Conservation (phyloP, 169 alveolate species). For the Plasmodium vinckei region DNA sequence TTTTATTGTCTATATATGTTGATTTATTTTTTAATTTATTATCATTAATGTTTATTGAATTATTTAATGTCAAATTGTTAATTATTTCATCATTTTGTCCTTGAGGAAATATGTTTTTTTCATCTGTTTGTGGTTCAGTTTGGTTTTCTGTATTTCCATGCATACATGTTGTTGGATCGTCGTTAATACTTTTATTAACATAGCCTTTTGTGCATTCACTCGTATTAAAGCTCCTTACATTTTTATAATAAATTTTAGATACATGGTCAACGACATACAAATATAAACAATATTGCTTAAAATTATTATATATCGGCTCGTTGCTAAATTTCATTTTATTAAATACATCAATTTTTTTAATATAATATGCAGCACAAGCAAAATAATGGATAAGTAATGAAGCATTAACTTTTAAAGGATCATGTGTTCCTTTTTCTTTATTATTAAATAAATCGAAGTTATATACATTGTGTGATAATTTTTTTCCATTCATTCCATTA, state of each 20-base stretch:
- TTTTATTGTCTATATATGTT: slow-evolving; percentile 12
- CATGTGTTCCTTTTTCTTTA: slow-evolving; percentile 29
- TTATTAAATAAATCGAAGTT: slow-evolving; percentile 58
- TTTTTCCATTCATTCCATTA: slow-evolving; percentile 24
- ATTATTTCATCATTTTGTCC: not conserved
- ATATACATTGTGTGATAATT: slow-evolving; percentile 12
- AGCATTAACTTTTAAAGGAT: slow-evolving; percentile 71
- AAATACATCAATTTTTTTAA: slow-evolving; percentile 47
- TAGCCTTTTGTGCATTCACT: slow-evolving; percentile 6
- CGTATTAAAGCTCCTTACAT: not conserved
- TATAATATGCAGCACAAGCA: slow-evolving; percentile 78
- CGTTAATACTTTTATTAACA: not conserved
- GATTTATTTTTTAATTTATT: not conserved
- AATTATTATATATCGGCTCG: slow-evolving; percentile 22
- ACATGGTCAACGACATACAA: slow-evolving; percentile 72
- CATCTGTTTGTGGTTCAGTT: slow-evolving; percentile 1
- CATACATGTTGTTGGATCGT: not conserved
- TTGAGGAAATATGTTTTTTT: not conserved
- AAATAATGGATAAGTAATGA: slow-evolving; percentile 79
- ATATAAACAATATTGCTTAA: slow-evolving; percentile 60
- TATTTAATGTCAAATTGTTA: not conserved
- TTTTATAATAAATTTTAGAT: slow-evolving; percentile 48
- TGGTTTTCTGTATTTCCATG: slow-evolving; percentile 9
- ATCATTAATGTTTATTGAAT: slow-evolving; percentile 5
- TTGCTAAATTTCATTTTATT: slow-evolving; percentile 34